Evolutionary conservation across 2,329 filamentous ascomycete species (phyloP).

Genomic region (Trichophyton benhamiae): DNA sequence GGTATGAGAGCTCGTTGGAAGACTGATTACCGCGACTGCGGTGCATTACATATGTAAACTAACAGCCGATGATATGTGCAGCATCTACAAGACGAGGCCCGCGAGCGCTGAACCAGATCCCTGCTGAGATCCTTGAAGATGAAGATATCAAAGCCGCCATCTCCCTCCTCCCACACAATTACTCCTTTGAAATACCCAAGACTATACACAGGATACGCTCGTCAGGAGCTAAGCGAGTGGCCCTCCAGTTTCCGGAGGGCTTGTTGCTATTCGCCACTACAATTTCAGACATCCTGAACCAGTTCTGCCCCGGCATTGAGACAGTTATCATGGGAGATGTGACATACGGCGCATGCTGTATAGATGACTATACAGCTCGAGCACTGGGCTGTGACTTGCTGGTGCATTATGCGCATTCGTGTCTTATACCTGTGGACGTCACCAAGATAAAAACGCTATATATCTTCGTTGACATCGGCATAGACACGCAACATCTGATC

Average conservation of each 20-base stretch:
- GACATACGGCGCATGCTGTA: constrained; percentile 96
- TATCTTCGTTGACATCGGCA: constrained; percentile 95
- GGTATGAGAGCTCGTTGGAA: constrained; percentile 17
- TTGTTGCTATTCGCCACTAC: constrained; percentile 92
- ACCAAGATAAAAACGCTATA: constrained; percentile 96
- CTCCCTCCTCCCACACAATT: constrained; percentile 78
- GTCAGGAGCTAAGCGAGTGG: constrained; percentile 66
- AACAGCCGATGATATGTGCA: constrained; percentile 4
- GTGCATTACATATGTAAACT: background rate
- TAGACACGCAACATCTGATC: constrained; percentile 77
- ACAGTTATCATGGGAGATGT: constrained; percentile 99
- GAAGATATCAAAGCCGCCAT: constrained; percentile 78
- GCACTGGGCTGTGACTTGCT: constrained; percentile 88
- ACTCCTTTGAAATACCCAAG: constrained; percentile 97
- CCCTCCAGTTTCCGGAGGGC: constrained; percentile 94
- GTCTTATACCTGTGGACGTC: constrained; percentile 87
- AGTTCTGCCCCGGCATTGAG: constrained; percentile 83
- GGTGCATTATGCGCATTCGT: constrained; percentile 95
- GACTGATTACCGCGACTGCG: background rate
- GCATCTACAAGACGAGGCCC: constrained; percentile 59
- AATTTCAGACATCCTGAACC: constrained; percentile 87
- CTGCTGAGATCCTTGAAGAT: constrained; percentile 73
- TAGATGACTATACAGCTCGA: constrained; percentile 93
- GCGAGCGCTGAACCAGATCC: constrained; percentile 81
- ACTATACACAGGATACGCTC: constrained; percentile 88